These are phyloP conservation scores for Phytophthora tubulina DNA, from an alignment of 352 stramenopile species.

Conservation along the genomic window DNA sequence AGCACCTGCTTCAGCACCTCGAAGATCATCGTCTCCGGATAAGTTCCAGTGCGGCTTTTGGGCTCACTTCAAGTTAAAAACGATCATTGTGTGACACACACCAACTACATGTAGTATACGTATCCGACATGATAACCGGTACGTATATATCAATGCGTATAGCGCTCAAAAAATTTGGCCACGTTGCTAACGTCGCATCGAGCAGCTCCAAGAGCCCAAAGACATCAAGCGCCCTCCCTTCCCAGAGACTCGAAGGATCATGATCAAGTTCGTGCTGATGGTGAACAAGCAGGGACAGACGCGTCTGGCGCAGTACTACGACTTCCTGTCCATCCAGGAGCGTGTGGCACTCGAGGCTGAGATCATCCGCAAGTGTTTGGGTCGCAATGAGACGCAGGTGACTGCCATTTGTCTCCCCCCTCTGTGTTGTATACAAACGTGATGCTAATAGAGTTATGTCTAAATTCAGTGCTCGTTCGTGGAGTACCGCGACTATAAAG, in stretches of 20 bases:
- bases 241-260: slow-evolving; percentile 38
- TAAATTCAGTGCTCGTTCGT: slow-evolving; percentile 97
- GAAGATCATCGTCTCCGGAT: slow-evolving; percentile 51
- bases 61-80: slow-evolving; percentile 16
- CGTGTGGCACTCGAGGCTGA: slow-evolving; percentile 98
- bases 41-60: slow-evolving; percentile 3
- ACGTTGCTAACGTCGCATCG: slow-evolving; percentile 24
- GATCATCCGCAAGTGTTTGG: slow-evolving; percentile 99
- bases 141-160: not conserved
- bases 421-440: not conserved
- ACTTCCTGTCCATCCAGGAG: slow-evolving; percentile 99
- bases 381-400: slow-evolving; percentile 96
- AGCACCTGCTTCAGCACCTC: slow-evolving; percentile 65
- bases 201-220: slow-evolving; percentile 17
- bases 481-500: slow-evolving; percentile 99
- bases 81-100: slow-evolving; percentile 10
- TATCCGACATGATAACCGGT: not conserved
- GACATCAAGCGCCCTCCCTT: not conserved
- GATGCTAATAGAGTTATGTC: not conserved
- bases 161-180: not conserved
- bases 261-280: slow-evolving; percentile 97
- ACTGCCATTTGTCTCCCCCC: not conserved
- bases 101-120: not conserved
- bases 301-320: slow-evolving; percentile 99
- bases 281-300: slow-evolving; percentile 99